Evolutionary conservation across 345 rosid genomes (phyloP).

Genomic region (Ricinus communis): DNA sequence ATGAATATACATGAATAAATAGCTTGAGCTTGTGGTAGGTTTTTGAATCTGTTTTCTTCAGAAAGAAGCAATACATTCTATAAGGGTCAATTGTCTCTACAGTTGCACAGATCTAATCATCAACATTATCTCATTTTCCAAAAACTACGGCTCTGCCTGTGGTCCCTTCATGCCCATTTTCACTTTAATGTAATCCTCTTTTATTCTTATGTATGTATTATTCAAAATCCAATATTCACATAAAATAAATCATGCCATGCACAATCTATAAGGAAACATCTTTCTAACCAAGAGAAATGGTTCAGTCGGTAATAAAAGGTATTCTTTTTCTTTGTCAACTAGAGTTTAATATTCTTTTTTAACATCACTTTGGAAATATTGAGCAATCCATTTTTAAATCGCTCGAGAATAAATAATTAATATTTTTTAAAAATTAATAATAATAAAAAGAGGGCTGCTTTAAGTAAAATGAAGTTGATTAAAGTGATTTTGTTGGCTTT

Average conservation of each 20-base stretch:
- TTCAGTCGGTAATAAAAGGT: no score
- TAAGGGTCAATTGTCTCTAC: neutral
- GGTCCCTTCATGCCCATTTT: conserved; percentile 25
- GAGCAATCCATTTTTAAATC: no score
- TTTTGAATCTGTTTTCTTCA: conserved; percentile 9
- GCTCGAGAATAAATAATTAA: no score
- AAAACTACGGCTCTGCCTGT: conserved; percentile 25
- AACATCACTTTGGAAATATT: no score
- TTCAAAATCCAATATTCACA: neutral
- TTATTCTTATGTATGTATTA: no score
- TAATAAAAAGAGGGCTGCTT: neutral
- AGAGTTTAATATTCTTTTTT: no score
- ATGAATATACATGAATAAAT: neutral
- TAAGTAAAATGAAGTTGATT: neutral
- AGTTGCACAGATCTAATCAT: conserved; percentile 21
- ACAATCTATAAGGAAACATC: no score
- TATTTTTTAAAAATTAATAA: neutral
- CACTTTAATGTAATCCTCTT: no score
- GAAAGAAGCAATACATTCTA: neutral
- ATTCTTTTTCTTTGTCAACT: no score
- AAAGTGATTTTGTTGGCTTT: neutral
- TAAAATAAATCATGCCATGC: neutral
- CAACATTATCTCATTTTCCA: conserved; percentile 19
- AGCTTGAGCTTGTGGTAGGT: neutral
- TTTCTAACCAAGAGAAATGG: no score